Evolutionary conservation across 345 rosid genomes (phyloP).

Genomic region (Citrus mangshanensis): DNA sequence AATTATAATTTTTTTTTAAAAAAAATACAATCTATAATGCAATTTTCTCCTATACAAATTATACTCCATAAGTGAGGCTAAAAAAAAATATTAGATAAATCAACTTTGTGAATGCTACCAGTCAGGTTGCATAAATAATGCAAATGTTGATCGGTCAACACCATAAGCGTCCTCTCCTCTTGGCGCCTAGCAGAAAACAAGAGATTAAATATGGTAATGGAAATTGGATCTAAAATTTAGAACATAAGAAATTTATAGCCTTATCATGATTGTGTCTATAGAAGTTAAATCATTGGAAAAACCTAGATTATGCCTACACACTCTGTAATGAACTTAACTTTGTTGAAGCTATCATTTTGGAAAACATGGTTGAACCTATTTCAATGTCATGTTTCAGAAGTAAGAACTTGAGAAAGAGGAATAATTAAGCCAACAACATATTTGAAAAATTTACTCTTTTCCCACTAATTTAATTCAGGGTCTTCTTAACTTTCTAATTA

Average conservation of each 20-base stretch:
- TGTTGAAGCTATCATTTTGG: neutral
- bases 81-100: neutral
- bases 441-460: neutral
- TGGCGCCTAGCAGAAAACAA: slow-evolving; percentile 56
- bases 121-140: slow-evolving; percentile 96
- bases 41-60: neutral
- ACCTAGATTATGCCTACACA: too few species aligned
- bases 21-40: too few species aligned
- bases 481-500: neutral
- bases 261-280: too few species aligned
- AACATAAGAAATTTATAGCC: neutral
- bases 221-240: neutral
- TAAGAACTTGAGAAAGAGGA: neutral
- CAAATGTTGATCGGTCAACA: slow-evolving; percentile 80
- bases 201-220: neutral
- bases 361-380: neutral
- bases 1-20: too few species aligned
- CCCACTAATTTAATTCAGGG: neutral
- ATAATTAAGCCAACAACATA: slow-evolving; percentile 7
- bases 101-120: slow-evolving; percentile 42
- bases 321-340: neutral
- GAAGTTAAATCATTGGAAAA: too few species aligned
- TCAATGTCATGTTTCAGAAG: neutral
- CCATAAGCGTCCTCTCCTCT: slow-evolving; percentile 61
- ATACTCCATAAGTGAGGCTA: neutral